Percentiles rank a stretch among this genome's conserved stretches.
These are phyloP conservation scores for Zychaea mexicana DNA, from an alignment of 371 early-diverging fungal species.

Conservation along the genomic window DNA sequence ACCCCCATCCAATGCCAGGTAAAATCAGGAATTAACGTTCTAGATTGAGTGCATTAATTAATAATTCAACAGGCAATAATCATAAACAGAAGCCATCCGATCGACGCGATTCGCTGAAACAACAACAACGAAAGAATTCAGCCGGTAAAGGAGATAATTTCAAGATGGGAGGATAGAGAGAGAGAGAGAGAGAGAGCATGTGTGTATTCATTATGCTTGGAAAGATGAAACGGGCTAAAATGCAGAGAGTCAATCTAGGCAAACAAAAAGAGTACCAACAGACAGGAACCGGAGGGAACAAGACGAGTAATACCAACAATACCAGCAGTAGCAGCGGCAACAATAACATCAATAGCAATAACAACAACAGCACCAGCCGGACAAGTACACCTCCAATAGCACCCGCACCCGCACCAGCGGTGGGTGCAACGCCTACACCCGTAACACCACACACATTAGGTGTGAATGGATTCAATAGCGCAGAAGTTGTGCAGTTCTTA, in stretches of 20 bases:
- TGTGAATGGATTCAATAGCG: slow-evolving; percentile 28
- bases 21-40: not conserved
- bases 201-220: not conserved
- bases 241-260: too few species aligned
- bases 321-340: slow-evolving; percentile 4
- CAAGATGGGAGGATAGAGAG: slow-evolving; percentile 4
- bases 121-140: slow-evolving; percentile 26
- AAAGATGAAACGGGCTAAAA: too few species aligned
- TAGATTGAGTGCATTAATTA: not conserved
- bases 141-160: not conserved
- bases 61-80: not conserved
- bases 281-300: slow-evolving; percentile 1
- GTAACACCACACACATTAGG: slow-evolving; percentile 6
- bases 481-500: slow-evolving; percentile 24
- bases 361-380: slow-evolving; percentile 7
- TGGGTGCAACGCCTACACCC: too few species aligned
- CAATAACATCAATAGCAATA: slow-evolving; percentile 3
- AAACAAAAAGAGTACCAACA: slow-evolving; percentile 8
- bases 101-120: slow-evolving; percentile 32
- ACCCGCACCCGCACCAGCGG: slow-evolving; percentile 5
- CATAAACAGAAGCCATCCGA: slow-evolving; percentile 26
- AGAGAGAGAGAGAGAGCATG: not conserved
- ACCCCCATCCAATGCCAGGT: too few species aligned
- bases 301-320: not conserved
- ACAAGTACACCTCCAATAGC: slow-evolving; percentile 16